A percentile compares a stretch with the other conserved stretches of the same genome.
These are phyloP conservation scores for Microbotryum violaceum DNA, from an alignment of 1,284 basidiomycete genomes.

Conservation along the genomic window DNA sequence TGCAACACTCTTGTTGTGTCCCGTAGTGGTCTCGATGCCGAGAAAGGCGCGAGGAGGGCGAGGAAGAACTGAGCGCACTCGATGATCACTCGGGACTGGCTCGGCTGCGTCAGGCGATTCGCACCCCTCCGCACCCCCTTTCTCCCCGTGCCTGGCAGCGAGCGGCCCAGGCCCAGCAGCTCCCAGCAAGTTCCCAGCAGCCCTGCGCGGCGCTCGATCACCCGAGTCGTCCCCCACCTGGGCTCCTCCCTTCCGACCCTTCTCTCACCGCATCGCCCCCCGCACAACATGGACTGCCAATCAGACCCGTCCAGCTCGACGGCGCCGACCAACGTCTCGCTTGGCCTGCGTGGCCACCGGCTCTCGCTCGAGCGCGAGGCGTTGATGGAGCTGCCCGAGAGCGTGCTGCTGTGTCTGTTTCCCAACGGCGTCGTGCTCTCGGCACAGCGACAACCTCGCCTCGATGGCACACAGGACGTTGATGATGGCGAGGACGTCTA, in stretches of 20 bases:
- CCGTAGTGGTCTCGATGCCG: too few species aligned
- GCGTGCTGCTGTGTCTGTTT: constrained; percentile 89
- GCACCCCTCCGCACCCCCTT: background rate
- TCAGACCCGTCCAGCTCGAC: background rate
- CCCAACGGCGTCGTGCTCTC: constrained; percentile 93
- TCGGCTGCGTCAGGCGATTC: background rate
- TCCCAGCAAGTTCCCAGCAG: too few species aligned
- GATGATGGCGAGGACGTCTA: constrained; percentile 76
- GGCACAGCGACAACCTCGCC: constrained; percentile 59
- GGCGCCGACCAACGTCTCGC: constrained; percentile 49
- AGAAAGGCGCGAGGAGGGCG: too few species aligned
- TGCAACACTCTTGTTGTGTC: too few species aligned
- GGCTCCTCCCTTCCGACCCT: too few species aligned
- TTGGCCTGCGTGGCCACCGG: constrained; percentile 83
- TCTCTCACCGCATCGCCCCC: background rate
- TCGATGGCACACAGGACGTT: constrained; percentile 62
- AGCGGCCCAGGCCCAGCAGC: too few species aligned
- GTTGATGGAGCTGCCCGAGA: constrained; percentile 97
- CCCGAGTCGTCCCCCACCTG: background rate
- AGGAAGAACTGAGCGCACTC: too few species aligned
- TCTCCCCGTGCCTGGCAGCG: background rate
- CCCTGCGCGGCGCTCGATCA: background rate
- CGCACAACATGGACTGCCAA: background rate
- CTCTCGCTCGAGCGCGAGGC: constrained; percentile 96
- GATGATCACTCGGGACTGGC: too few species aligned